Conservation (phyloP, 2,329 filamentous ascomycete genomes). For the Scytalidium sp. region DNA sequence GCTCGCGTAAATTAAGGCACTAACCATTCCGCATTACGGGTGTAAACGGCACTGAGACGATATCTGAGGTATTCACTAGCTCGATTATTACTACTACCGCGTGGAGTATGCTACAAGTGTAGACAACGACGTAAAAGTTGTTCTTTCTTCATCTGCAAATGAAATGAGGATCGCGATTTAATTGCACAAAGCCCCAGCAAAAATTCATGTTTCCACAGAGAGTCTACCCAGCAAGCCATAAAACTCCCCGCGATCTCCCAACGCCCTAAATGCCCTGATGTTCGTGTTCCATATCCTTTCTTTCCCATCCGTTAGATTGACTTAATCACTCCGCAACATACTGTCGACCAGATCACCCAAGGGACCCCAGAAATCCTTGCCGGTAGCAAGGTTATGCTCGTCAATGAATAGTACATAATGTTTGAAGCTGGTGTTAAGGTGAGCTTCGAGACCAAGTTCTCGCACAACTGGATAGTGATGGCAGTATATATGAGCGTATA, state of each 20-base stretch:
- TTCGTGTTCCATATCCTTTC: constrained; percentile 11
- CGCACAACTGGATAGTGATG: constrained; percentile 98
- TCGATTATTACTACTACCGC: too few species aligned
- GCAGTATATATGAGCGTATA: constrained; percentile 99
- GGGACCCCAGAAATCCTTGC: constrained; percentile 96
- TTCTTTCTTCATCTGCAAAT: neutral
- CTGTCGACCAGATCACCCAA: constrained; percentile 94
- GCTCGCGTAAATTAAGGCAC: neutral
- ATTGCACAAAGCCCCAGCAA: neutral
- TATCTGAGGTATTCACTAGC: too few species aligned
- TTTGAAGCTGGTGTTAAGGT: constrained; percentile 99
- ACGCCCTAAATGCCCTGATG: constrained; percentile 17
- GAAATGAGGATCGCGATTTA: too few species aligned
- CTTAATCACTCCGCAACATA: constrained; percentile 83
- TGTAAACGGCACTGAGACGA: neutral
- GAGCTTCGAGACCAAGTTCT: constrained; percentile 90
- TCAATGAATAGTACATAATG: constrained; percentile 99
- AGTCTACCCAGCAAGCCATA: neutral
- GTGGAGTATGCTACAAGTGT: too few species aligned
- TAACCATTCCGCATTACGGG: neutral
- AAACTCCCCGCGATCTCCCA: constrained; percentile 6
- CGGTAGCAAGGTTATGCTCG: constrained; percentile 87
- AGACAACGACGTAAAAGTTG: too few species aligned
- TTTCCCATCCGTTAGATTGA: constrained; percentile 10
- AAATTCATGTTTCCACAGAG: neutral